Evolutionary conservation across 2,329 filamentous ascomycete genomes (phyloP), one percentile per base, ranked within the genome.

Genomic region (Rasamsonia emersonii): DNA sequence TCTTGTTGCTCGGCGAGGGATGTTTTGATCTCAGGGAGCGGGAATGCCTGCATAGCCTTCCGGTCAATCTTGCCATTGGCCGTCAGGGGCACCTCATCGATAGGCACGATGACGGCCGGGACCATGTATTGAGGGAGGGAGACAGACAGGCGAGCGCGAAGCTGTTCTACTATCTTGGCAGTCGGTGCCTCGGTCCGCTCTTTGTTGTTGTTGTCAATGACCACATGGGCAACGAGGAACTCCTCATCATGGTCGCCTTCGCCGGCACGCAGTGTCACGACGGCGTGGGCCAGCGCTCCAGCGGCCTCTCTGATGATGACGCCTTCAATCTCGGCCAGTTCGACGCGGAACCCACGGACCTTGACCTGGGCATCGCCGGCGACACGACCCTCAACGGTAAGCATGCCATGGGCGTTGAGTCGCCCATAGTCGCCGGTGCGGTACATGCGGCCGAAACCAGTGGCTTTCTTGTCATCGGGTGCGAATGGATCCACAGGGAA

Each of bases 271-370:
- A 30, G 6, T 7, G 6, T 4, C 5, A 30, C 28, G 18, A 30
- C 28, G 6, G 18, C 28, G 11, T 30, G 9, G 9, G 11, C 4
- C 7, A 30, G n/a, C 9, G 14, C 23, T 3, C 49, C 44, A 3
- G 38, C 28, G 1, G 54, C 42, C 14, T 39, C 35, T 1, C 39
- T 17, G 3, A 59, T 16, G 24, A 64, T 52, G 8, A 33, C 37
- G 4, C 36, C 36, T 32, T 59, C 58, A n/a, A 71, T 54, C 5
- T 73, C 70, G 3, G 49, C 42, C 1, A 73, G 44, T n/a, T 73
- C 67, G 17, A 71, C 58, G 1, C 51, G 48, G 11, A 58, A 45
- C 9, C 51, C 52, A 10, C 43, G 41, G 8, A 57, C 21, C 30
- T 56, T 53, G 15, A 56, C 30, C 33, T 55, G 47, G 6, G 49